Evolutionary conservation across 2,329 filamentous ascomycete genomes (phyloP).

Genomic region (Fusarium subtropicale): DNA sequence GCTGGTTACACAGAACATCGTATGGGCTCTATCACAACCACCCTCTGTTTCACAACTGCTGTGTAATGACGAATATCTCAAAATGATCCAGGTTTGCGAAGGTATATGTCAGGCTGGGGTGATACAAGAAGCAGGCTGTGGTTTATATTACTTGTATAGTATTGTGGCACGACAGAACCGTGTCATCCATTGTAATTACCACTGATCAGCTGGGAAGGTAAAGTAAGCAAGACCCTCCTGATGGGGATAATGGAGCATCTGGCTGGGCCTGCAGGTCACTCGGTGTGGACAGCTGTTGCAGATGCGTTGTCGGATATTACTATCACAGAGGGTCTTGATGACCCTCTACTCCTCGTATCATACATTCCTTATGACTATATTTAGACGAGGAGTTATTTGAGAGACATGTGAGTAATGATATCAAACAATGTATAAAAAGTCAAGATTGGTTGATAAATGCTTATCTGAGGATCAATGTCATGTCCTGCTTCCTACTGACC

Average conservation of each 20-base stretch:
- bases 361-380: not conserved
- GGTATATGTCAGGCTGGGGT: slow-evolving; percentile 12
- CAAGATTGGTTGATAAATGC: slow-evolving; percentile 7
- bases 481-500: slow-evolving; percentile 1
- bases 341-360: not conserved
- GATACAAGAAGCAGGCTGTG: slow-evolving; percentile 12
- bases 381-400: not conserved
- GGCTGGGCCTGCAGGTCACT: slow-evolving; percentile 35
- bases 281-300: slow-evolving; percentile 20
- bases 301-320: slow-evolving; percentile 26
- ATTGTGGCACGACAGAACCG: not conserved
- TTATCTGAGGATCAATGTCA: not conserved
- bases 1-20: slow-evolving; percentile 19
- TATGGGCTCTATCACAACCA: not conserved
- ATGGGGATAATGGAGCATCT: slow-evolving; percentile 30
- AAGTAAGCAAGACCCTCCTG: slow-evolving; percentile 28
- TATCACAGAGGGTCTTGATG: slow-evolving; percentile 16
- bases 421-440: not conserved
- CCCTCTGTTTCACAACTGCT: slow-evolving; percentile 11
- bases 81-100: slow-evolving; percentile 27
- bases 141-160: not conserved
- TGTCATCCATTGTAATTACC: slow-evolving; percentile 4
- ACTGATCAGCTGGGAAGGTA: not conserved
- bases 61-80: slow-evolving; percentile 15
- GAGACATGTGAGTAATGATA: not conserved